phyloP scores from a whole-genome alignment of 2,329 filamentous ascomycete genomes.

The Neocucurbitaria cava region DNA sequence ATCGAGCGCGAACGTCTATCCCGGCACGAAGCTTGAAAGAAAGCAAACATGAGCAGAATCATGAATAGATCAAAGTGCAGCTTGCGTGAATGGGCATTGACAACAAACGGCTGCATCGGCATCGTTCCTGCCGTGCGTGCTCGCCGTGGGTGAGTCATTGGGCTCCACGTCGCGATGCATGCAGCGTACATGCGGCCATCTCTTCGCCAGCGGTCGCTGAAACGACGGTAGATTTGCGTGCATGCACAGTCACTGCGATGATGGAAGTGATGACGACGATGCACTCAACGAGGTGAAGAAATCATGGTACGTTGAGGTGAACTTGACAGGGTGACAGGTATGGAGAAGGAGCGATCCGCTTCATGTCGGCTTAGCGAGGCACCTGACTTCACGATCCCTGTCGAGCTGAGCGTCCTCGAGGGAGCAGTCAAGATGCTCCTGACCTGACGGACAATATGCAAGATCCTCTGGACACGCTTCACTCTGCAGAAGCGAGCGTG shows the following conservation, averaged over 20 bases:
- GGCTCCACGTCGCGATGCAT: conserved; percentile 43
- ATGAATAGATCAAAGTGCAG: conserved; percentile 19
- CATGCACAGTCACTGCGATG: conserved; percentile 22
- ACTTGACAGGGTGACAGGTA: conserved; percentile 3
- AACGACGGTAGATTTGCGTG: conserved; percentile 34
- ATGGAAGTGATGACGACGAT: conserved; percentile 17
- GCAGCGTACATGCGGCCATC: conserved; percentile 26
- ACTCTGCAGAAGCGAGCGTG: conserved; percentile 18
- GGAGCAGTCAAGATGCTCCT: conserved; percentile 18
- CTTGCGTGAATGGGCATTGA: conserved; percentile 6
- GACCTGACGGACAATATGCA: conserved; percentile 37
- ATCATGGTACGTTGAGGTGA: conserved; percentile 1
- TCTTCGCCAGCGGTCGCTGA: conserved; percentile 37
- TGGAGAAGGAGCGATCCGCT: conserved; percentile 13
- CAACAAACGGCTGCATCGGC: not conserved
- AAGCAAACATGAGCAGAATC: not conserved
- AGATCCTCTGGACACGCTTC: conserved; percentile 4
- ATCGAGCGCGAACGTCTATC: conserved; percentile 11
- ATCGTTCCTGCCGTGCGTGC: conserved; percentile 10
- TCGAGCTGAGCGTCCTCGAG: conserved; percentile 41
- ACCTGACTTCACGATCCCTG: conserved; percentile 30
- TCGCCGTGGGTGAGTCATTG: conserved; percentile 42
- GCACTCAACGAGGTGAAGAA: conserved; percentile 3
- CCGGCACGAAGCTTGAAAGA: conserved; percentile 1
- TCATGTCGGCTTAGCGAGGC: conserved; percentile 30